Percentiles rank a stretch among this genome's conserved stretches.
phyloP scores from a whole-genome alignment of 225 moss, liverwort and hornwort genomes.

The Ulota crispa region DNA sequence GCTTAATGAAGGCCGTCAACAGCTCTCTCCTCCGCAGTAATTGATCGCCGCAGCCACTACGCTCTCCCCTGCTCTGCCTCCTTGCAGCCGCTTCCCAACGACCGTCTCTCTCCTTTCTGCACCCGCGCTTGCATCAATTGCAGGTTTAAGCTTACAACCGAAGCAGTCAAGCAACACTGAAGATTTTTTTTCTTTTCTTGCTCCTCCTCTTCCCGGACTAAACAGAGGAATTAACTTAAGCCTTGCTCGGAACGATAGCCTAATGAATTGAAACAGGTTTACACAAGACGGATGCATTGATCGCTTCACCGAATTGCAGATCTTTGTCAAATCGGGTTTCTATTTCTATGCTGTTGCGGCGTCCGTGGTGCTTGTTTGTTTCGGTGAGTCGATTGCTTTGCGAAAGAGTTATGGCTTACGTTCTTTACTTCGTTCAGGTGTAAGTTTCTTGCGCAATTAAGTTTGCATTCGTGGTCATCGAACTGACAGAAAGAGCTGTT shows the following conservation, averaged over 20 bases:
- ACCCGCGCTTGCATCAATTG: not conserved
- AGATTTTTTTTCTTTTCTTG: too few species aligned
- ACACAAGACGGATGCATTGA: not conserved
- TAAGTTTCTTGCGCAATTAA: too few species aligned
- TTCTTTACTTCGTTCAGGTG: not conserved
- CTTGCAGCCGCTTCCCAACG: not conserved
- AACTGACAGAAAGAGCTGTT: not conserved
- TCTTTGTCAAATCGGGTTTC: not conserved
- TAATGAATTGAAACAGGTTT: not conserved
- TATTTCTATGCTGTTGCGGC: not conserved
- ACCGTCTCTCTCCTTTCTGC: too few species aligned
- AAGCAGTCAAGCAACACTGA: not conserved
- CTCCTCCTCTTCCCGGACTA: fast-evolving
- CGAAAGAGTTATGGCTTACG: not conserved
- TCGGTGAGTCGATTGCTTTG: not conserved
- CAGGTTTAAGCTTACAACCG: not conserved
- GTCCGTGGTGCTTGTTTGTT: not conserved
- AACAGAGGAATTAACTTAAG: not conserved
- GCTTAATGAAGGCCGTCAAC: conserved; percentile 35
- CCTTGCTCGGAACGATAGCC: not conserved
- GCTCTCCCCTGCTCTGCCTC: not conserved
- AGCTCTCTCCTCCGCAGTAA: conserved; percentile 27
- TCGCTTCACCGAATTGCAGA: not conserved
- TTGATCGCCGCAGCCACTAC: conserved; percentile 29
- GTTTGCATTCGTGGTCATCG: not conserved